A percentile compares a stretch with the other conserved stretches of the same genome.
These are phyloP conservation scores for Populus euphratica DNA, from an alignment of 345 rosid species.

Conservation along the genomic window DNA sequence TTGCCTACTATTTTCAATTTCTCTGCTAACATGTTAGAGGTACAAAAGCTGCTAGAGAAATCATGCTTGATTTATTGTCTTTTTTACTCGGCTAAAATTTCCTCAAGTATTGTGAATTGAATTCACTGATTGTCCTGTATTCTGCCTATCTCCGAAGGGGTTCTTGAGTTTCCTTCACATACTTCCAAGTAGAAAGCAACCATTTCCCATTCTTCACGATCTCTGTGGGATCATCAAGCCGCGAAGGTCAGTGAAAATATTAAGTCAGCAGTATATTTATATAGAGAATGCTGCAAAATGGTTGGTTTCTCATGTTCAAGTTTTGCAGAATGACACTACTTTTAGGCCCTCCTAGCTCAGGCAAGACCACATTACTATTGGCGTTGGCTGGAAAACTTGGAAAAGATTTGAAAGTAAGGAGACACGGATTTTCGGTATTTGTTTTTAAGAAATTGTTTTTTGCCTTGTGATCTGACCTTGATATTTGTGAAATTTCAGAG, in stretches of 20 bases:
- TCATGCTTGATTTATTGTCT: background rate
- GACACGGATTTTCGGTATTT: background rate
- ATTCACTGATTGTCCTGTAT: background rate
- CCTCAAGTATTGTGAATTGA: background rate
- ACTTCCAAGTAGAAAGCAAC: constrained; percentile 50
- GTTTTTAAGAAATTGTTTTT: background rate
- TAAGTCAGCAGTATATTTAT: background rate
- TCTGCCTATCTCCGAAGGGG: constrained; percentile 26
- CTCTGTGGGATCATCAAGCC: constrained; percentile 62
- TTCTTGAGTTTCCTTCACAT: constrained; percentile 40
- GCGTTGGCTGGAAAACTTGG: constrained; percentile 58
- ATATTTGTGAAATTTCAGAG: constrained; percentile 27
- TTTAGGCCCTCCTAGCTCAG: constrained; percentile 58
- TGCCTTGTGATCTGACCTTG: background rate
- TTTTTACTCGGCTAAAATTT: background rate
- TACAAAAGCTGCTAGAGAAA: background rate
- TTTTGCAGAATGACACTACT: constrained; percentile 54
- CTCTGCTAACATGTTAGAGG: constrained; percentile 50
- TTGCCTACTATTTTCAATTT: constrained; percentile 56
- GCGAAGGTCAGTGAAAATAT: constrained; percentile 22
- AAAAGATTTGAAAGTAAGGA: constrained; percentile 48
- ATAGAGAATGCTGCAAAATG: background rate
- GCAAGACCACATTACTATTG: constrained; percentile 53
- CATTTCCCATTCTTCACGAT: constrained; percentile 40
- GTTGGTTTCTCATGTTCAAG: background rate